Evolutionary conservation across 768 basidiomycete species (phyloP).

Genomic region (Tricholoma bakamatsutake): DNA sequence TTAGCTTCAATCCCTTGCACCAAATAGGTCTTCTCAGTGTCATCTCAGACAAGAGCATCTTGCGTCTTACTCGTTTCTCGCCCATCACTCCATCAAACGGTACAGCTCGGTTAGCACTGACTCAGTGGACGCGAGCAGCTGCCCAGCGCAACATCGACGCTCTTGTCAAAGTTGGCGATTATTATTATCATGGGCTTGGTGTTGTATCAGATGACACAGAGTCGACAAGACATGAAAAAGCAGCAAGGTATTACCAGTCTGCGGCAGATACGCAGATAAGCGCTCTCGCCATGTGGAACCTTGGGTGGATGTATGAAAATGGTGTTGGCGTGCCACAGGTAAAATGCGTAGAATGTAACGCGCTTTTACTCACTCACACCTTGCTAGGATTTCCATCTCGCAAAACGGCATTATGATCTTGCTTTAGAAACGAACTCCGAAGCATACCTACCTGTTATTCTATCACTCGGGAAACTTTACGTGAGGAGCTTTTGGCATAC

Average conservation of each 20-base stretch:
- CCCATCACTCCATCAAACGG: conserved; percentile 73
- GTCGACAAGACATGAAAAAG: conserved; percentile 71
- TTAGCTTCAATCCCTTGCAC: conserved; percentile 22
- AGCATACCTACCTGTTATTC: conserved; percentile 80
- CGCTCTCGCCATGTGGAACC: conserved; percentile 95
- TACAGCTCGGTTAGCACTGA: conserved; percentile 77
- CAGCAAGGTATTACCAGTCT: conserved; percentile 89
- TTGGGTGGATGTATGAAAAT: conserved; percentile 99
- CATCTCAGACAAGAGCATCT: conserved; percentile 57
- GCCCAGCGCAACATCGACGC: conserved; percentile 94
- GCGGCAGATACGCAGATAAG: conserved; percentile 91
- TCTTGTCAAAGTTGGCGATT: conserved; percentile 96
- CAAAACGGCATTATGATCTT: conserved; percentile 92
- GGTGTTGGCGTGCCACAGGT: conserved; percentile 89
- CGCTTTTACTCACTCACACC: background rate
- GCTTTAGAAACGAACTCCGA: conserved; percentile 85
- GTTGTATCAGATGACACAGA: conserved; percentile 69
- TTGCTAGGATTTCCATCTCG: conserved; percentile 86
- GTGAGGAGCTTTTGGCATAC: conserved; percentile 81
- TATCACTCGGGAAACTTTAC: conserved; percentile 82
- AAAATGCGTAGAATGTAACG: background rate
- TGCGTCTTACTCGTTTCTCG: conserved; percentile 63
- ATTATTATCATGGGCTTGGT: conserved; percentile 89
- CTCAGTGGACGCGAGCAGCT: conserved; percentile 93
- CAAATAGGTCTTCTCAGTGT: background rate